A percentile compares a stretch with the other conserved stretches of the same genome.
Evolutionary conservation across 208 protist species (phyloP).

Genomic region (Naegleria gruberi): DNA sequence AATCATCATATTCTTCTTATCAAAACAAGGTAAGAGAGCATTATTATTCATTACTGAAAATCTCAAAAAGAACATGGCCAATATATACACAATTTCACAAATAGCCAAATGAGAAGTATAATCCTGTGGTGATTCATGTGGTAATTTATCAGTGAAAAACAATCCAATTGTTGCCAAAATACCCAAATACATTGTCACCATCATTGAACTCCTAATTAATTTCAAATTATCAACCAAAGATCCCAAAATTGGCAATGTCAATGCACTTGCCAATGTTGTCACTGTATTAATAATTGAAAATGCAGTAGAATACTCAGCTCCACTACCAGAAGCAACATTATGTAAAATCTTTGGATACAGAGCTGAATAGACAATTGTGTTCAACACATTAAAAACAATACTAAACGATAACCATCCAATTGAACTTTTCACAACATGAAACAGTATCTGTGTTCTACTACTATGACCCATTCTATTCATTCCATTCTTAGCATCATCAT

Average conservation of each 20-base stretch:
- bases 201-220: background rate
- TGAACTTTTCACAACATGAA: background rate
- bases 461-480: too few relatives aligned
- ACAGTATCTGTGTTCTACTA: background rate
- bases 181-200: background rate
- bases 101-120: background rate
- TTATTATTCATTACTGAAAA: background rate
- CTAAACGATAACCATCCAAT: background rate
- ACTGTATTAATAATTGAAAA: background rate
- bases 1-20: background rate
- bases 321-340: background rate
- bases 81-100: background rate
- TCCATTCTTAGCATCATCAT: too few relatives aligned
- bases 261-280: background rate
- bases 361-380: background rate
- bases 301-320: background rate
- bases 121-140: background rate
- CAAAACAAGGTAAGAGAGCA: background rate
- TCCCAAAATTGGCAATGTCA: background rate
- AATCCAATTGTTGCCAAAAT: background rate
- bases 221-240: background rate
- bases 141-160: background rate
- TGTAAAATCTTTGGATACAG: background rate
- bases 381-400: constrained; percentile 12
- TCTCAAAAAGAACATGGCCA: constrained; percentile 7